phyloP scores from a whole-genome alignment of 2,329 filamentous ascomycete species.

The Verticillium nubilum region DNA sequence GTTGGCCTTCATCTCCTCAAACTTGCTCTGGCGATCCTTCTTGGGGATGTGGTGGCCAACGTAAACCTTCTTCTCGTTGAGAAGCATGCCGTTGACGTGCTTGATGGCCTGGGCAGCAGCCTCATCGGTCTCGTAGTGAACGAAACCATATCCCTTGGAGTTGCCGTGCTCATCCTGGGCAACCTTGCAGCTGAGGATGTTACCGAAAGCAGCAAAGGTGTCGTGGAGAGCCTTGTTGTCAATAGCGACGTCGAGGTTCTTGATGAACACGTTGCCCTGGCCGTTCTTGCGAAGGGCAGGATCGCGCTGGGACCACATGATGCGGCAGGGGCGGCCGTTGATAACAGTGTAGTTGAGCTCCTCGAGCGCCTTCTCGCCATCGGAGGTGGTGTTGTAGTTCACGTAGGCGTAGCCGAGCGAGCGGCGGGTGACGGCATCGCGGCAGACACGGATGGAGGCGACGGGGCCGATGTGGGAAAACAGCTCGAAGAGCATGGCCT shows the following conservation, averaged over 20 bases:
- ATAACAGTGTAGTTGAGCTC: conserved; percentile 99
- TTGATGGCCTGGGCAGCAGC: conserved; percentile 96
- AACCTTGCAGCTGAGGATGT: conserved; percentile 99
- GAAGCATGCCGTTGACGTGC: conserved; percentile 98
- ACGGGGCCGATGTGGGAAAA: conserved; percentile 99
- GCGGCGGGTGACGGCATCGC: conserved; percentile 95
- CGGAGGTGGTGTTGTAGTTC: conserved; percentile 97
- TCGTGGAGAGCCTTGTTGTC: conserved; percentile 99
- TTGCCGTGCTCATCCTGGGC: conserved; percentile 94
- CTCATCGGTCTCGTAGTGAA: conserved; percentile 99
- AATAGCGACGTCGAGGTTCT: conserved; percentile 97
- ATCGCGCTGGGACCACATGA: conserved; percentile 99
- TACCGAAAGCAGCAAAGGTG: conserved; percentile 97
- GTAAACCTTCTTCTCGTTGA: conserved; percentile 99
- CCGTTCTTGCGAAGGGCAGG: conserved; percentile 98
- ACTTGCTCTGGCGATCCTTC: conserved; percentile 99
- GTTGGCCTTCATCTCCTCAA: conserved; percentile 99
- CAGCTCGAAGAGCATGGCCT: conserved; percentile 99
- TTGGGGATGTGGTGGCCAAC: conserved; percentile 99
- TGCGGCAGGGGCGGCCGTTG: conserved; percentile 97
- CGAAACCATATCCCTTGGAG: conserved; percentile 98
- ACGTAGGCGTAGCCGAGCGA: conserved; percentile 99
- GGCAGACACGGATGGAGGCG: conserved; percentile 98
- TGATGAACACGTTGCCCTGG: conserved; percentile 99
- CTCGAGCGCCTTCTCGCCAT: conserved; percentile 97